Percentiles rank a stretch among this genome's conserved stretches.
These are phyloP conservation scores for Cercospora sesami DNA, from an alignment of 2,329 filamentous ascomycete species.

Conservation along the genomic window DNA sequence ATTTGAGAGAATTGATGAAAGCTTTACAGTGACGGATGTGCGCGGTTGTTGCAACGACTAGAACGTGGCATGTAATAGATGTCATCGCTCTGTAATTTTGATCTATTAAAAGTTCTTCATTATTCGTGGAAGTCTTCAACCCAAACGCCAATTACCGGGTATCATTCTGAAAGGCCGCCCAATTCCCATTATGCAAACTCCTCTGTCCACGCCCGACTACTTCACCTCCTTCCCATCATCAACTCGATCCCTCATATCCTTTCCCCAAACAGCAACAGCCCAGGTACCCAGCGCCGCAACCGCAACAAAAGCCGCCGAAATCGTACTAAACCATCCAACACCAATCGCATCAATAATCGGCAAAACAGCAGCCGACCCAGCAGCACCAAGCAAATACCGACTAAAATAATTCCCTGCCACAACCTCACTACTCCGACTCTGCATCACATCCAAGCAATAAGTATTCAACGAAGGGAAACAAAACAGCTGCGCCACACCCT, in stretches of 20 bases:
- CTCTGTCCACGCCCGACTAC: not conserved
- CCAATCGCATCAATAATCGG: constrained; percentile 73
- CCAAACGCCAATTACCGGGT: not conserved
- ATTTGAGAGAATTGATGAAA: constrained; percentile 31
- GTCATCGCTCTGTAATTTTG: not conserved
- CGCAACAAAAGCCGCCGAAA: constrained; percentile 61
- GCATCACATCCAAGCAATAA: constrained; percentile 82
- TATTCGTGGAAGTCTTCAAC: not conserved
- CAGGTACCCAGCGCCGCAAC: constrained; percentile 47
- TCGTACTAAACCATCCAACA: constrained; percentile 78
- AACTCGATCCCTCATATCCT: constrained; percentile 30
- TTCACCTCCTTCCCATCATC: constrained; percentile 23
- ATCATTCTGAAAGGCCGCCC: not conserved
- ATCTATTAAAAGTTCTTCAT: not conserved
- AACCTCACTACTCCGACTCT: constrained; percentile 67
- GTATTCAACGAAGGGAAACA: constrained; percentile 75
- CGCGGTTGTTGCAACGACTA: not conserved
- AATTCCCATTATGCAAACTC: not conserved
- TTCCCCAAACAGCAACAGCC: constrained; percentile 41
- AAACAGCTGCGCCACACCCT: constrained; percentile 72
- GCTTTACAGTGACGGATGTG: not conserved
- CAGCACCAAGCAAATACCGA: constrained; percentile 71
- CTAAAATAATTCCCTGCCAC: constrained; percentile 74
- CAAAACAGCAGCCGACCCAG: constrained; percentile 69
- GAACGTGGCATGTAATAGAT: not conserved